A percentile compares a stretch with the other conserved stretches of the same genome.
Evolutionary conservation across 202 grass and related monocot genomes (phyloP).

Genomic region (Sporobolus alterniflorus): DNA sequence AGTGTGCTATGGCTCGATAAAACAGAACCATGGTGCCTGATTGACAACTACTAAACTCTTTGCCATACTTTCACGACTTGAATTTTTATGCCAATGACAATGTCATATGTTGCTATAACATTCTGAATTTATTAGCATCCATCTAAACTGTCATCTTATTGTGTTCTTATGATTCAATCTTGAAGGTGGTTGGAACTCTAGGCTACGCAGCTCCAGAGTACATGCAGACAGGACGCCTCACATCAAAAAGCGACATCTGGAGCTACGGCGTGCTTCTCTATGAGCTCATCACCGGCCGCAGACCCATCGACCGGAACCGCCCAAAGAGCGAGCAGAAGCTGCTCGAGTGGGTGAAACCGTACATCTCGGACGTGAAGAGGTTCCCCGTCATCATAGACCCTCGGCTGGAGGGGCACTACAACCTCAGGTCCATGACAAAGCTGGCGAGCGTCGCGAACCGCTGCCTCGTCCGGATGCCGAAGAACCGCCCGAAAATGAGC

Average conservation of each 20-base stretch:
- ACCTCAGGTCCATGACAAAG: constrained; percentile 71
- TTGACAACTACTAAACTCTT: constrained; percentile 12
- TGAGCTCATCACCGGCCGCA: constrained; percentile 85
- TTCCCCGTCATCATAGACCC: constrained; percentile 90
- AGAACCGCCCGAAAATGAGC: constrained; percentile 94
- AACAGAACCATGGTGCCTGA: not conserved
- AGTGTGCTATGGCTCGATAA: not conserved
- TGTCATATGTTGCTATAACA: not conserved
- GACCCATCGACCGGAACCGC: constrained; percentile 81
- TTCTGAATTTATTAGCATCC: not conserved
- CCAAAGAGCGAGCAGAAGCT: constrained; percentile 94
- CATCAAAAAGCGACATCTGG: constrained; percentile 89
- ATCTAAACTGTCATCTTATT: constrained; percentile 17
- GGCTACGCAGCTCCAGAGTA: constrained; percentile 96
- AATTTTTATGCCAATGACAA: not conserved
- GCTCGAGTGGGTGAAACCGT: constrained; percentile 92
- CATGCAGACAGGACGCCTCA: constrained; percentile 93
- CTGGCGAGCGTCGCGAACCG: constrained; percentile 77
- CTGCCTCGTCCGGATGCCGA: constrained; percentile 69
- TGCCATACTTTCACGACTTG: not conserved
- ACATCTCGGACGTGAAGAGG: constrained; percentile 64
- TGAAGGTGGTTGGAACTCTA: constrained; percentile 82
- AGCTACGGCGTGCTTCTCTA: constrained; percentile 97
- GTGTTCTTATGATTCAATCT: constrained; percentile 11
- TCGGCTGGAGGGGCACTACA: constrained; percentile 68